Evolutionary conservation across 805 yeast species (phyloP).

Genomic region (Babjeviella inositovora): DNA sequence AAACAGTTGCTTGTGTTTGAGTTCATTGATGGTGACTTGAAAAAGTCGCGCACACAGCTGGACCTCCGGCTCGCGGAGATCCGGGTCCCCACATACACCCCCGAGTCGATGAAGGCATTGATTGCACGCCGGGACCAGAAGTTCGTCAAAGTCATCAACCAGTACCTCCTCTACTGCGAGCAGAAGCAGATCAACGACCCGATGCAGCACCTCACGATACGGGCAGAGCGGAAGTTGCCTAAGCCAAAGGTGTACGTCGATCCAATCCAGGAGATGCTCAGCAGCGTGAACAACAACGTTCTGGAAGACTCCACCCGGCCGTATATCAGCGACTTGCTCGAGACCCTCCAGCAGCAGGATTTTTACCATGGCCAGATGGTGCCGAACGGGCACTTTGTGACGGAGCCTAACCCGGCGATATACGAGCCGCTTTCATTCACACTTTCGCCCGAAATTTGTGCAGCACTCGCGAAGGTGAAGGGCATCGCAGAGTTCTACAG

Average conservation of each 20-base stretch:
- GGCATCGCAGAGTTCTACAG: constrained; percentile 42
- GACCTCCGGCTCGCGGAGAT: constrained; percentile 22
- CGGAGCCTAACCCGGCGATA: constrained; percentile 25
- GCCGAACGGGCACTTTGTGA: constrained; percentile 23
- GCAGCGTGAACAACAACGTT: too few relatives aligned
- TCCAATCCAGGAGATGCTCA: constrained; percentile 44
- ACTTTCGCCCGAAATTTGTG: constrained; percentile 31
- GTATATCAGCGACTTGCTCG: constrained; percentile 30
- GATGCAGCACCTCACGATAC: constrained; percentile 15
- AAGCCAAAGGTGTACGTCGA: constrained; percentile 30
- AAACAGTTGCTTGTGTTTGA: constrained; percentile 57
- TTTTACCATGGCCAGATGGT: constrained; percentile 53
- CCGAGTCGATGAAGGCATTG: constrained; percentile 41
- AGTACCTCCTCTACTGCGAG: constrained; percentile 16
- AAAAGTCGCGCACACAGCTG: constrained; percentile 28
- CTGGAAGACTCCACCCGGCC: too few relatives aligned
- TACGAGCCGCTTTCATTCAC: constrained; percentile 23
- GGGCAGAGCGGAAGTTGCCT: constrained; percentile 26
- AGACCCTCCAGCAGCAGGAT: constrained; percentile 23
- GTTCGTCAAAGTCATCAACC: constrained; percentile 22
- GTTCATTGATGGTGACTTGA: constrained; percentile 50
- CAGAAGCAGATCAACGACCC: constrained; percentile 18
- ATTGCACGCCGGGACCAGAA: constrained; percentile 39
- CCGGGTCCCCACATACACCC: constrained; percentile 30
- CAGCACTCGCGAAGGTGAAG: constrained; percentile 31